A percentile compares a stretch with the other conserved stretches of the same genome.
These are phyloP conservation scores for Testicularia cyperi DNA, from an alignment of 1,284 basidiomycete species.

Conservation along the genomic window DNA sequence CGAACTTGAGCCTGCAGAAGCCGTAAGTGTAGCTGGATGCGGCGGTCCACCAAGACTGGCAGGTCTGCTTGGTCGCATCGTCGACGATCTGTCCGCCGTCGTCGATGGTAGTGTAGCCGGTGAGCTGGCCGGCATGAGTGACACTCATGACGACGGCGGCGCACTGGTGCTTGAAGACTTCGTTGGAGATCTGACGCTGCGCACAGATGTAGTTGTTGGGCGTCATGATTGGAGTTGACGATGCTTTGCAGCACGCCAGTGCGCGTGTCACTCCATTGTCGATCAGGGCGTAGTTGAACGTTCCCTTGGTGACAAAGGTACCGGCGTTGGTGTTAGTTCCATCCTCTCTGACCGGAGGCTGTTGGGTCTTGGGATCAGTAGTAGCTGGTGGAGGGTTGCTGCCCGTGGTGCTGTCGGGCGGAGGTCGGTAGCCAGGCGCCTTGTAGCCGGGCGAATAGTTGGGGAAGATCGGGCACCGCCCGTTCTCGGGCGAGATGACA, in stretches of 20 bases:
- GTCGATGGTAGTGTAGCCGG: constrained; percentile 14
- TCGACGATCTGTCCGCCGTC: constrained; percentile 15
- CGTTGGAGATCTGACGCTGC: constrained; percentile 11
- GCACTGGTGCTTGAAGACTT: constrained; percentile 18
- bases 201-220: constrained; percentile 17
- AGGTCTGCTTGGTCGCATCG: constrained; percentile 15
- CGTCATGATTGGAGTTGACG: constrained; percentile 6
- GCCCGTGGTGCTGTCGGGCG: background rate
- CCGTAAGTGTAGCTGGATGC: constrained; percentile 19
- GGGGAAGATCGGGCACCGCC: constrained; percentile 18
- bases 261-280: constrained; percentile 21
- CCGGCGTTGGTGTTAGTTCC: constrained; percentile 16
- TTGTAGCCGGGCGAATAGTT: constrained; percentile 15
- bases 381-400: background rate
- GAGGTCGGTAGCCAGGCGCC: constrained; percentile 4
- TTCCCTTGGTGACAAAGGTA: constrained; percentile 17
- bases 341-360: constrained; percentile 1
- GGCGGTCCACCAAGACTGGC: constrained; percentile 22
- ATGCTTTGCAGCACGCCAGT: constrained; percentile 12
- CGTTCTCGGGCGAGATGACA: background rate
- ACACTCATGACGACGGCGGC: constrained; percentile 9
- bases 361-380: background rate
- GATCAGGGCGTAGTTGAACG: constrained; percentile 20
- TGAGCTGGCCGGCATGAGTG: constrained; percentile 8
- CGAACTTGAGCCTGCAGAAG: constrained; percentile 22